phyloP scores from a whole-genome alignment of 176 grass and related monocot genomes.

The Ananas comosus region DNA sequence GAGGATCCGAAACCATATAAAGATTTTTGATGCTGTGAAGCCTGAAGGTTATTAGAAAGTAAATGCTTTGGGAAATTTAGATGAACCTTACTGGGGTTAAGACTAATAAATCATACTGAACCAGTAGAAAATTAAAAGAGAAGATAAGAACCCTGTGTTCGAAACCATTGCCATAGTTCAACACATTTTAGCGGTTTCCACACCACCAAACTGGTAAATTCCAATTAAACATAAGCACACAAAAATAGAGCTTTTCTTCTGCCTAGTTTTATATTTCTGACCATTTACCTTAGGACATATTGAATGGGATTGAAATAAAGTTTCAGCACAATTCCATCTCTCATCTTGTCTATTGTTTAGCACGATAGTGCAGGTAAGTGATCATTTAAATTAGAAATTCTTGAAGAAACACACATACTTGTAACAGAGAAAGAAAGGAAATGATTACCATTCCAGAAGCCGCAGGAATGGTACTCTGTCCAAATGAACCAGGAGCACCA shows the following conservation, averaged over 20 bases:
- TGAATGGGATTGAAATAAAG: neutral
- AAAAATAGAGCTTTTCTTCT: neutral
- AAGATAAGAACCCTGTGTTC: neutral
- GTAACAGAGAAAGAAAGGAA: neutral
- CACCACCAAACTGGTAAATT: neutral
- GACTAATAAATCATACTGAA: too few species aligned
- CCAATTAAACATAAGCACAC: too few species aligned
- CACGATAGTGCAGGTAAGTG: neutral
- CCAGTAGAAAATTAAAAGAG: neutral
- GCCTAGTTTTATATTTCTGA: neutral
- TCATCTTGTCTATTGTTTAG: too few species aligned
- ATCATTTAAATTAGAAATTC: slow-evolving; percentile 1
- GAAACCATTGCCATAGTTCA: neutral
- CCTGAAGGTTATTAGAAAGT: slow-evolving; percentile 24
- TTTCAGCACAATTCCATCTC: too few species aligned
- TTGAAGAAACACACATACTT: neutral
- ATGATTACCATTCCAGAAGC: slow-evolving; percentile 54
- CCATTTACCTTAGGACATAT: neutral
- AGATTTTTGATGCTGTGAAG: slow-evolving; percentile 42
- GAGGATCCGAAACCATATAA: slow-evolving; percentile 44
- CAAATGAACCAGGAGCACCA: slow-evolving; percentile 44
- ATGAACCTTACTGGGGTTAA: neutral
- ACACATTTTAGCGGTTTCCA: neutral
- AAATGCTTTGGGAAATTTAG: neutral
- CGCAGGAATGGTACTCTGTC: slow-evolving; percentile 39